A percentile compares a stretch with the other conserved stretches of the same genome.
These are phyloP conservation scores for Talaromyces rugulosus DNA, from an alignment of 2,329 filamentous ascomycete genomes.

Conservation along the genomic window DNA sequence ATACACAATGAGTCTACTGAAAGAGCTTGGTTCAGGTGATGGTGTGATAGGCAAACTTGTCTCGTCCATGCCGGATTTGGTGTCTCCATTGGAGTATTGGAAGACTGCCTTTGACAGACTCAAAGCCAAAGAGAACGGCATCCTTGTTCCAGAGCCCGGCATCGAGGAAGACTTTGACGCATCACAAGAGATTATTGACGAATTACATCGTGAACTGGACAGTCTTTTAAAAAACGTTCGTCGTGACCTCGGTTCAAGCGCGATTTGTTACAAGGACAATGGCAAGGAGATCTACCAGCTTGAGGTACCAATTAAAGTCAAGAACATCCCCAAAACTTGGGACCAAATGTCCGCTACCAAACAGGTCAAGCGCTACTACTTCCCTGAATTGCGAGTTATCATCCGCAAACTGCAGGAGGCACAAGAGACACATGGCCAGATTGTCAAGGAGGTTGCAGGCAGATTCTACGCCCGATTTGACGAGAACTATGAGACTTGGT, in stretches of 20 bases:
- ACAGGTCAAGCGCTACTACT: slow-evolving; percentile 91
- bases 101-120: slow-evolving; percentile 83
- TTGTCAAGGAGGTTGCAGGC: slow-evolving; percentile 77
- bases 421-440: slow-evolving; percentile 87
- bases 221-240: slow-evolving; percentile 67
- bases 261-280: slow-evolving; percentile 73
- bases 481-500: slow-evolving; percentile 77
- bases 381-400: slow-evolving; percentile 72
- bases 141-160: slow-evolving; percentile 79
- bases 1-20: slow-evolving; percentile 79
- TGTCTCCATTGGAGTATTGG: slow-evolving; percentile 73
- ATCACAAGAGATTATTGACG: slow-evolving; percentile 71
- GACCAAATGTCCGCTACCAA: slow-evolving; percentile 94
- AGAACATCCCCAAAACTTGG: slow-evolving; percentile 79
- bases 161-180: slow-evolving; percentile 90
- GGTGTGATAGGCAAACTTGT: slow-evolving; percentile 83
- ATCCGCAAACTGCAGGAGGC: slow-evolving; percentile 89
- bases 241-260: slow-evolving; percentile 67
- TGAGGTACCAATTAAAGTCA: slow-evolving; percentile 79
- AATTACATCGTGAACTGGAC: slow-evolving; percentile 69
- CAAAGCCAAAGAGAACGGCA: slow-evolving; percentile 72
- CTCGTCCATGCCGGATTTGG: slow-evolving; percentile 77
- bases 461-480: slow-evolving; percentile 88
- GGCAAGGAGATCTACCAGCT: slow-evolving; percentile 98
- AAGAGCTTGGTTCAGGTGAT: slow-evolving; percentile 68